These are phyloP conservation scores for Fusarium pseudocircinatum DNA, from an alignment of 2,329 filamentous ascomycete species.

Conservation along the genomic window DNA sequence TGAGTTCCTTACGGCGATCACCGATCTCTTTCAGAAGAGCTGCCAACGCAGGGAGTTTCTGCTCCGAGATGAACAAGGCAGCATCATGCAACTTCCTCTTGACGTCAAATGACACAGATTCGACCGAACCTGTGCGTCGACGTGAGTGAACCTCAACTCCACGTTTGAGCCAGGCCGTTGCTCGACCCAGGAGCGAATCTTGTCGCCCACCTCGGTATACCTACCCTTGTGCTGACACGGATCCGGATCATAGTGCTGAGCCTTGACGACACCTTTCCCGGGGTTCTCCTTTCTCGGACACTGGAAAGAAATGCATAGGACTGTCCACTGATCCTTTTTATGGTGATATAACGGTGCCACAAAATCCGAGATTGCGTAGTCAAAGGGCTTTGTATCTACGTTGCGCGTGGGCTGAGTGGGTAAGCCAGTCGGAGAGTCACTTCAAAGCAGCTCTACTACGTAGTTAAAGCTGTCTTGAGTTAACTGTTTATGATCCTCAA, in stretches of 20 bases:
- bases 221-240: not conserved
- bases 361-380: not conserved
- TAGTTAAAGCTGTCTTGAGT: not conserved
- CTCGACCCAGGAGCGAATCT: not conserved
- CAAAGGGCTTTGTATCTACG: not conserved
- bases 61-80: not conserved
- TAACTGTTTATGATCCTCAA: not conserved
- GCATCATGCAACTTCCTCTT: not conserved
- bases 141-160: not conserved
- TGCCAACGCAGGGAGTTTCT: not conserved
- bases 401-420: not conserved
- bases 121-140: fast-evolving
- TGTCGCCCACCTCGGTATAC: not conserved
- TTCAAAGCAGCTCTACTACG: not conserved
- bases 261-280: not conserved
- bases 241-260: not conserved
- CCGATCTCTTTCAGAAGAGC: not conserved
- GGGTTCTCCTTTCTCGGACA: not conserved
- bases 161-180: not conserved
- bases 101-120: not conserved
- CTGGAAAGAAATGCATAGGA: not conserved
- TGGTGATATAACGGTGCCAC: not conserved
- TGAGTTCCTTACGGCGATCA: not conserved
- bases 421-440: not conserved
- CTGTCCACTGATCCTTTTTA: not conserved